A percentile compares a stretch with the other conserved stretches of the same genome.
These are phyloP conservation scores for Clonostachys rosea DNA, from an alignment of 2,329 filamentous ascomycete genomes.

Conservation along the genomic window DNA sequence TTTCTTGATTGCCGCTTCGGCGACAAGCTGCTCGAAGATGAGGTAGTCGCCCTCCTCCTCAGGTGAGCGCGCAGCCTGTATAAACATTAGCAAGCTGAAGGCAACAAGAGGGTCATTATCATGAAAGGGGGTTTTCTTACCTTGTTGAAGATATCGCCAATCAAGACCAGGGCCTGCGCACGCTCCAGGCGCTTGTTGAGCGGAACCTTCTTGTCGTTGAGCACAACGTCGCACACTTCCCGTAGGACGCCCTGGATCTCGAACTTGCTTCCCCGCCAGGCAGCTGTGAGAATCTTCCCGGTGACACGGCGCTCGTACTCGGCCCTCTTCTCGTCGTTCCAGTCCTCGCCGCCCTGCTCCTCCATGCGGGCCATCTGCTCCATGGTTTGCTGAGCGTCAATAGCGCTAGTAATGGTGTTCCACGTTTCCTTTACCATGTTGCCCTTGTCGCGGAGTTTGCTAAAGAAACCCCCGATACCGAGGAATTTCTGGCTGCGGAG, in stretches of 20 bases:
- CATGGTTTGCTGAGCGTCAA: slow-evolving; percentile 97
- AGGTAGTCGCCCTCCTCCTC: slow-evolving; percentile 99
- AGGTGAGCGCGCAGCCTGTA: slow-evolving; percentile 77
- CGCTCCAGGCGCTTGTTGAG: slow-evolving; percentile 84
- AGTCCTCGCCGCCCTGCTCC: slow-evolving; percentile 90
- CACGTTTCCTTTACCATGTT: slow-evolving; percentile 96
- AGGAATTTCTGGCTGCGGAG: slow-evolving; percentile 96
- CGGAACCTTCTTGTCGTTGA: slow-evolving; percentile 74
- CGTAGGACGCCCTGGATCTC: slow-evolving; percentile 95
- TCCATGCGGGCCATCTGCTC: slow-evolving; percentile 98
- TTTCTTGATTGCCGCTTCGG: slow-evolving; percentile 94
- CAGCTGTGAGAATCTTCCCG: slow-evolving; percentile 94
- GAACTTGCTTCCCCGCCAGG: slow-evolving; percentile 94
- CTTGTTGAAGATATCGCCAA: slow-evolving; percentile 85
- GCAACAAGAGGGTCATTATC: not conserved
- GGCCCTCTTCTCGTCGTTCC: slow-evolving; percentile 95
- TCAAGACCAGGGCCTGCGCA: slow-evolving; percentile 81
- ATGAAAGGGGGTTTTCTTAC: slow-evolving; percentile 42
- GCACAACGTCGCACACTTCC: slow-evolving; percentile 86
- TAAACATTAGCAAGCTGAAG: not conserved
- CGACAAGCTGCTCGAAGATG: slow-evolving; percentile 96
- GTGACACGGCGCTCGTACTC: slow-evolving; percentile 96
- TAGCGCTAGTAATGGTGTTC: slow-evolving; percentile 94
- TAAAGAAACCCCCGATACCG: slow-evolving; percentile 93
- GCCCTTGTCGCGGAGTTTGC: slow-evolving; percentile 91